These are phyloP conservation scores for Esteya vermicola DNA, from an alignment of 2,329 filamentous ascomycete species.

Conservation along the genomic window DNA sequence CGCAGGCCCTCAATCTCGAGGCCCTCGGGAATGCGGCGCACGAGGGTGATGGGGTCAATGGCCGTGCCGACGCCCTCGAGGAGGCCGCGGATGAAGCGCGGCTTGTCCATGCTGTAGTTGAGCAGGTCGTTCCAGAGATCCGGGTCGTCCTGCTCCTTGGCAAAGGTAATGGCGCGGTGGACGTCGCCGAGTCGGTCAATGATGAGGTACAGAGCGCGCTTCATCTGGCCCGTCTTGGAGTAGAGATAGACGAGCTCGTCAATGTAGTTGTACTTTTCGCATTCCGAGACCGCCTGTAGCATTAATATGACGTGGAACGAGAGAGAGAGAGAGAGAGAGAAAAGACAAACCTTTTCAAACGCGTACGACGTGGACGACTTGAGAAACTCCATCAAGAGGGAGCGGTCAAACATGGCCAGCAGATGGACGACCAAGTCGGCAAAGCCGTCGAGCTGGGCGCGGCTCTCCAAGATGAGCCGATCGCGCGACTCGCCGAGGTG, in stretches of 20 bases:
- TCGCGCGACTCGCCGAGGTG: slow-evolving; percentile 39
- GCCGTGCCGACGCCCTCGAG: slow-evolving; percentile 89
- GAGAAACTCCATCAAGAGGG: slow-evolving; percentile 74
- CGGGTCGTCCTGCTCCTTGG: slow-evolving; percentile 80
- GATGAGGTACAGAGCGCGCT: slow-evolving; percentile 81
- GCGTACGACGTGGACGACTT: slow-evolving; percentile 73
- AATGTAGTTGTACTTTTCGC: slow-evolving; percentile 67
- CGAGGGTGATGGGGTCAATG: slow-evolving; percentile 82
- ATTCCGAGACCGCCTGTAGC: slow-evolving; percentile 52
- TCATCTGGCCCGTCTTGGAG: slow-evolving; percentile 88
- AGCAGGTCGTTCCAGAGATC: slow-evolving; percentile 93
- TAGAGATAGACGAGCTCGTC: slow-evolving; percentile 92
- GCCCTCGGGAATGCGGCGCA: slow-evolving; percentile 81
- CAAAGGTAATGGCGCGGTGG: slow-evolving; percentile 83
- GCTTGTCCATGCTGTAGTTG: slow-evolving; percentile 95
- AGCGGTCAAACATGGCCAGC: slow-evolving; percentile 71
- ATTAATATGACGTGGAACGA: slow-evolving; percentile 2
- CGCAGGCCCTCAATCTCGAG: slow-evolving; percentile 83
- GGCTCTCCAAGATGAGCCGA: slow-evolving; percentile 41
- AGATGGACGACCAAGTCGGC: slow-evolving; percentile 76
- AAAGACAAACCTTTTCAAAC: slow-evolving; percentile 52
- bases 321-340: background rate
- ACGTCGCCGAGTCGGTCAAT: slow-evolving; percentile 89
- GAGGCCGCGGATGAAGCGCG: slow-evolving; percentile 79
- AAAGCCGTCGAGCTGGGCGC: slow-evolving; percentile 67